phyloP scores from a whole-genome alignment of 345 rosid species.

The Sonneratia alba region DNA sequence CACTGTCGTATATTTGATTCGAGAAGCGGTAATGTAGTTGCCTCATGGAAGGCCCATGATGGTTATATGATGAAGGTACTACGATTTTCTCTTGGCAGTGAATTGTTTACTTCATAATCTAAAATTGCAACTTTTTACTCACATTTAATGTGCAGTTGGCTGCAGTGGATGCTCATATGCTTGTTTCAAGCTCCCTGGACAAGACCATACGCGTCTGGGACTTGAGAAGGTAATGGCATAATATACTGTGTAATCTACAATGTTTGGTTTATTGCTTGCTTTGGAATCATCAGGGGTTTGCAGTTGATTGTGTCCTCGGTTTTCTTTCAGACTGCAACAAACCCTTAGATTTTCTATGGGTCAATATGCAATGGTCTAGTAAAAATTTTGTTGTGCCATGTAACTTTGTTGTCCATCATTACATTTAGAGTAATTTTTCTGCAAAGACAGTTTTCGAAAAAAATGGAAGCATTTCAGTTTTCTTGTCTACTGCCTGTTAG shows the following conservation, averaged over 20 bases:
- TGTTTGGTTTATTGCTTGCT: not conserved
- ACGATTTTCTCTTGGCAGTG: conserved; percentile 1
- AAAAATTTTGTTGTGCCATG: not conserved
- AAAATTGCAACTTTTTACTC: conserved; percentile 5
- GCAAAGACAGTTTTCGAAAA: not conserved
- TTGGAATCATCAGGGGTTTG: not conserved
- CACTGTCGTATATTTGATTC: conserved; percentile 70
- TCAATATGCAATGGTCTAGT: not conserved
- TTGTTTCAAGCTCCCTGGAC: conserved; percentile 91
- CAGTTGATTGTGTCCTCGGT: not conserved
- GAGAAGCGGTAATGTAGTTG: conserved; percentile 56
- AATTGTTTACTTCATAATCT: conserved; percentile 3
- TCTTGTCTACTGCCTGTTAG: not conserved
- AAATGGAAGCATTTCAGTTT: not conserved
- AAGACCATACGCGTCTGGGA: conserved; percentile 75
- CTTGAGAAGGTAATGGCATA: conserved; percentile 50
- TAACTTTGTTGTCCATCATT: not conserved
- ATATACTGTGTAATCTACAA: not conserved
- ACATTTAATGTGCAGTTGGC: conserved; percentile 45
- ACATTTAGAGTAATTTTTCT: not conserved
- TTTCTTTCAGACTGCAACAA: not conserved
- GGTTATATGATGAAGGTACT: conserved; percentile 80
- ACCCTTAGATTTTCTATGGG: not conserved
- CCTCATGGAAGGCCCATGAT: conserved; percentile 86
- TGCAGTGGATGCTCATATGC: conserved; percentile 68